Conservation (phyloP, 2,329 filamentous ascomycete genomes). For the Arthrobotrys conoides region DNA sequence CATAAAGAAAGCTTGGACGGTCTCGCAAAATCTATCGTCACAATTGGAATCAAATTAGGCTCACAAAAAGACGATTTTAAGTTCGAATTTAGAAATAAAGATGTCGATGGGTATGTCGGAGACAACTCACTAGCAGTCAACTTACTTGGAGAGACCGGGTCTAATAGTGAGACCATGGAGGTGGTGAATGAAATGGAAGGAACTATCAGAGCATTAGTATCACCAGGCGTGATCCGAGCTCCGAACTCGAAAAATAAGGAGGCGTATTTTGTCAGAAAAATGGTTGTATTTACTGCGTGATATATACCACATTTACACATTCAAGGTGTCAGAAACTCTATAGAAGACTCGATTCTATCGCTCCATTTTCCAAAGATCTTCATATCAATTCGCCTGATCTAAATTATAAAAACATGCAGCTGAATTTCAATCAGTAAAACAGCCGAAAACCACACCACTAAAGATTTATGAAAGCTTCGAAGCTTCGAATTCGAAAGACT, state of each 20-base stretch:
- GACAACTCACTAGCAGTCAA: constrained; percentile 5
- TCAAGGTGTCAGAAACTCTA: too few relatives aligned
- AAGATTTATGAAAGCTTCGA: background rate
- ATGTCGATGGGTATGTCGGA: background rate
- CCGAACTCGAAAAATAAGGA: background rate
- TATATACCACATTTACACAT: too few relatives aligned
- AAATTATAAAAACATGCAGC: too few relatives aligned
- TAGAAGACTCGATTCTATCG: too few relatives aligned
- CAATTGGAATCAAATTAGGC: constrained; percentile 25
- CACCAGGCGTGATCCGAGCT: constrained; percentile 34
- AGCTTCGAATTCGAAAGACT: too few relatives aligned
- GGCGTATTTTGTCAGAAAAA: constrained; percentile 14
- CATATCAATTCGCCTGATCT: too few relatives aligned
- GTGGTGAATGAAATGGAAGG: constrained; percentile 39
- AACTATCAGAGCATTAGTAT: constrained; percentile 46
- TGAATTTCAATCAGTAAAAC: too few relatives aligned
- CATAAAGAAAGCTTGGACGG: constrained; percentile 23
- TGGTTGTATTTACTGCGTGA: constrained; percentile 34
- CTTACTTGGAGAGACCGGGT: constrained; percentile 21
- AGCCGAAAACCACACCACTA: too few relatives aligned
- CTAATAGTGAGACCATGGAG: constrained; percentile 15
- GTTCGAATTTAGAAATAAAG: constrained; percentile 50
- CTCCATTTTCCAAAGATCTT: too few relatives aligned
- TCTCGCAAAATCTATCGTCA: constrained; percentile 1
- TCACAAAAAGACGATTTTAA: constrained; percentile 29